Conservation (phyloP, 352 stramenopile genomes). For the Pythium apleroticum region DNA sequence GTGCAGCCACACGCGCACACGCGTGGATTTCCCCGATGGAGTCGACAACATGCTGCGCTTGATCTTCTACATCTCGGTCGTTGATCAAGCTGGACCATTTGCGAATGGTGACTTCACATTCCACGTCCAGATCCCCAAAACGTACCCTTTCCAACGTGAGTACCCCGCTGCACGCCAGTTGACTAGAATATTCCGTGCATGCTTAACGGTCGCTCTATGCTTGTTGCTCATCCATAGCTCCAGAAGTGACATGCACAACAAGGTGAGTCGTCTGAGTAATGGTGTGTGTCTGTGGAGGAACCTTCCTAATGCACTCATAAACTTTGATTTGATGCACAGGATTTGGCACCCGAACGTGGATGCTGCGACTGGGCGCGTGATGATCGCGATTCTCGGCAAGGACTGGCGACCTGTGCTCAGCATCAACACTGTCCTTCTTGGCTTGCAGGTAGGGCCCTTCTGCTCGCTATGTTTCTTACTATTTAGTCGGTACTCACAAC, state of each 20-base stretch:
- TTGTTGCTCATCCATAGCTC: constrained; percentile 37
- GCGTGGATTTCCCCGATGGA: constrained; percentile 83
- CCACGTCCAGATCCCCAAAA: constrained; percentile 85
- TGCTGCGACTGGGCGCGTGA: constrained; percentile 67
- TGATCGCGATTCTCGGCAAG: constrained; percentile 84
- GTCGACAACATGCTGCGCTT: constrained; percentile 77
- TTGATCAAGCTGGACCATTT: constrained; percentile 68
- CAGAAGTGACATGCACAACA: constrained; percentile 67
- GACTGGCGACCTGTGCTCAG: constrained; percentile 85
- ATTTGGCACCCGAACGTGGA: constrained; percentile 89
- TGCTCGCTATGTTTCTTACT: background rate
- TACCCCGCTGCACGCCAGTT: constrained; percentile 1
- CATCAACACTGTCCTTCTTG: constrained; percentile 85
- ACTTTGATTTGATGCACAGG: constrained; percentile 26
- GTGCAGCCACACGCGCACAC: constrained; percentile 71
- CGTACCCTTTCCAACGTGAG: constrained; percentile 84
- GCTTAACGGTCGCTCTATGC: background rate
- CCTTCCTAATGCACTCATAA: background rate
- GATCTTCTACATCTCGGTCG: constrained; percentile 82
- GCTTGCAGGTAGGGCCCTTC: constrained; percentile 56
- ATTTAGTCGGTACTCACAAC: too few relatives aligned
- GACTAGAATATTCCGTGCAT: background rate
- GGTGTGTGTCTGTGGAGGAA: background rate
- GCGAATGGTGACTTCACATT: constrained; percentile 87
- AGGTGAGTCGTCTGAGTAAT: constrained; percentile 34